Evolutionary conservation across 2,329 filamentous ascomycete species (phyloP), one percentile per base, ranked within the genome.

Genomic region (Fusarium fracticaudum): DNA sequence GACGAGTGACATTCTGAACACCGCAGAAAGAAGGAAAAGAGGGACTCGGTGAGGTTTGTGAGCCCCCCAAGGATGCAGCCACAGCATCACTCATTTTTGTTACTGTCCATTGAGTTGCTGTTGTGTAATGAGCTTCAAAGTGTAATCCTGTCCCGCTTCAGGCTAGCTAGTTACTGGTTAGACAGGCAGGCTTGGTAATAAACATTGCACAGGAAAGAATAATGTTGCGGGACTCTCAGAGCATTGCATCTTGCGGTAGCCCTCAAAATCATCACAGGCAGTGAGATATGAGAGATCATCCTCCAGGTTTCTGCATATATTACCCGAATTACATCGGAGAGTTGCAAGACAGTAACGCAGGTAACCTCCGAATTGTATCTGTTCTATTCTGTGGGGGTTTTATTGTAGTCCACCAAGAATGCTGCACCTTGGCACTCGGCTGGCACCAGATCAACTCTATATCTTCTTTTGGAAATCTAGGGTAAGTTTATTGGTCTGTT

Each of bases 51-150:
- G 48, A 55, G n/a, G 20, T 55, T 43, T 57, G 57, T 48, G 47
- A 47, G 33, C 61, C 72, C 57, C 59, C 50, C 44, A 57, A 50
- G 55, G 65, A 51, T 67, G 51, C 71, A 72, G 73, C 75, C 75
- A 77, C 75, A 58, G 63, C 75, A 76, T 71, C 66, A 77, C 37
- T 63, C 31, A 47, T 51, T 54, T 44, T 43, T 43, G 24, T 41
- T 35, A 53, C 50, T 55, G 43, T 31, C 48, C 68, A 75, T 67
- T 59, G 38, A 54, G 55, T 74, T 69, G 40, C 71, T 72, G 48
- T 47, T 60, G 59, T 68, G 62, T 48, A 72, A 72, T 74, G 53
- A 72, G 47, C 50, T 50, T 40, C 18, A 51, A 70, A 51, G 45
- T 48, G 43, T 48, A 47, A 41, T 38, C n/a, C 37, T 48, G 62